Conservation (phyloP, 169 alveolate species). For the Perkinsus olseni region DNA sequence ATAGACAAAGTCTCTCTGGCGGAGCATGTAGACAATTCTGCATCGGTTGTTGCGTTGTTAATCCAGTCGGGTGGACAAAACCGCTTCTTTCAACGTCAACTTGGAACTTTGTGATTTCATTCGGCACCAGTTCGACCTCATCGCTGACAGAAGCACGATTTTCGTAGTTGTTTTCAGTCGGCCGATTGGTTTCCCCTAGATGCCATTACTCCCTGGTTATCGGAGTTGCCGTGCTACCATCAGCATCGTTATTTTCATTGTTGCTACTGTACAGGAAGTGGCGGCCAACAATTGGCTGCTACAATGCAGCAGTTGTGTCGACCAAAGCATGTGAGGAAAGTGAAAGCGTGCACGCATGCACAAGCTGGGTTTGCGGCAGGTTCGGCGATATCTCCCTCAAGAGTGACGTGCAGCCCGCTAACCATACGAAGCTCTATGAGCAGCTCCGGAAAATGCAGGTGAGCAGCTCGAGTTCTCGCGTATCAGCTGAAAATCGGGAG, state of each 20-base stretch:
- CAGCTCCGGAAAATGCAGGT: conserved; percentile 8
- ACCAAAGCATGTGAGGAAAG: neutral
- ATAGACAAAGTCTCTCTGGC: too few relatives aligned
- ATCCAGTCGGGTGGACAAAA: too few relatives aligned
- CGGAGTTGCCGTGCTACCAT: neutral
- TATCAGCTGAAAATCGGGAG: neutral
- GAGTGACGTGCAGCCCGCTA: neutral
- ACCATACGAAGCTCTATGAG: neutral
- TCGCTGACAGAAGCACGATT: too few relatives aligned
- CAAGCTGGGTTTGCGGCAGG: neutral
- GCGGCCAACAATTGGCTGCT: neutral
- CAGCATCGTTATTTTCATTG: too few relatives aligned
- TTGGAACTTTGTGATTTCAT: too few relatives aligned
- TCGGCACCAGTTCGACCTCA: too few relatives aligned
- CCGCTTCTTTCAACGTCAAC: too few relatives aligned
- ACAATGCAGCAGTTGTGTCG: neutral
- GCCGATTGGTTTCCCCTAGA: too few relatives aligned
- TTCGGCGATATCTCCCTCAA: neutral
- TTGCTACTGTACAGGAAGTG: neutral
- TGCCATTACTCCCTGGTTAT: too few relatives aligned
- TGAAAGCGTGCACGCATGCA: neutral
- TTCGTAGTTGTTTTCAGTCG: too few relatives aligned
- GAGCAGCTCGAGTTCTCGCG: neutral
- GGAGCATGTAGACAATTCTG: too few relatives aligned
- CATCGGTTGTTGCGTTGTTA: too few relatives aligned